Conservation (phyloP, 495 filamentous ascomycete species). For the Penicillium waksmanii region DNA sequence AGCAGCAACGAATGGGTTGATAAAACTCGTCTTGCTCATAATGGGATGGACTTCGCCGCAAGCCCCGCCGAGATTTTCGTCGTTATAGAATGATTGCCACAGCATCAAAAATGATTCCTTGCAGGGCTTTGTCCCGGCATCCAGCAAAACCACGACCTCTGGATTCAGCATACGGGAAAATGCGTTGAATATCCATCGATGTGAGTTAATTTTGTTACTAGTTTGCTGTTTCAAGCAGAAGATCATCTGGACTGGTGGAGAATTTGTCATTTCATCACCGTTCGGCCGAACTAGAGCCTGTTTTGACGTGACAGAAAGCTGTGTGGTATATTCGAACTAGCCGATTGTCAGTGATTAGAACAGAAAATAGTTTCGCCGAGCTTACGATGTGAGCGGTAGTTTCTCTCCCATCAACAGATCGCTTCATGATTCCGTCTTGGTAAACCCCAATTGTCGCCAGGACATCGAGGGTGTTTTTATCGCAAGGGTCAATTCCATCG, state of each 20-base stretch:
- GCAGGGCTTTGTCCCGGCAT: constrained; percentile 94
- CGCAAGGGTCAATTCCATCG: constrained; percentile 95
- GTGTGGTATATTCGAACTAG: constrained; percentile 25
- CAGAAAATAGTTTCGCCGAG: background rate
- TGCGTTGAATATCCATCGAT: constrained; percentile 96
- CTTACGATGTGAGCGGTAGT: constrained; percentile 88
- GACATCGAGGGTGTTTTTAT: constrained; percentile 92
- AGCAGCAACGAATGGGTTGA: constrained; percentile 92
- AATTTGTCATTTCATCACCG: constrained; percentile 18
- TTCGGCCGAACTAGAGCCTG: constrained; percentile 20
- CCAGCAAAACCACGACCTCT: constrained; percentile 91
- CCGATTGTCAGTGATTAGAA: background rate
- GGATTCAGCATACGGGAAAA: constrained; percentile 96
- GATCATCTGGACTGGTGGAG: constrained; percentile 70
- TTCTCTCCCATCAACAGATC: constrained; percentile 93
- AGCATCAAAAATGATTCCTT: constrained; percentile 84
- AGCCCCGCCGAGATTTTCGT: constrained; percentile 95
- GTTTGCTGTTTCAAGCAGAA: constrained; percentile 22
- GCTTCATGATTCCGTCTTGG: constrained; percentile 98
- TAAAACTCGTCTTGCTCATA: constrained; percentile 84
- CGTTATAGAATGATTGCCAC: constrained; percentile 98
- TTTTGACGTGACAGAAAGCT: constrained; percentile 23
- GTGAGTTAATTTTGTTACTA: constrained; percentile 93
- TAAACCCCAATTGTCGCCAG: constrained; percentile 93
- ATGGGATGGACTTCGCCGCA: constrained; percentile 99